Percentiles rank a stretch among this genome's conserved stretches.
These are phyloP conservation scores for Stephania japonica DNA, from an alignment of 164 flowering plant genomes.

Conservation along the genomic window DNA sequence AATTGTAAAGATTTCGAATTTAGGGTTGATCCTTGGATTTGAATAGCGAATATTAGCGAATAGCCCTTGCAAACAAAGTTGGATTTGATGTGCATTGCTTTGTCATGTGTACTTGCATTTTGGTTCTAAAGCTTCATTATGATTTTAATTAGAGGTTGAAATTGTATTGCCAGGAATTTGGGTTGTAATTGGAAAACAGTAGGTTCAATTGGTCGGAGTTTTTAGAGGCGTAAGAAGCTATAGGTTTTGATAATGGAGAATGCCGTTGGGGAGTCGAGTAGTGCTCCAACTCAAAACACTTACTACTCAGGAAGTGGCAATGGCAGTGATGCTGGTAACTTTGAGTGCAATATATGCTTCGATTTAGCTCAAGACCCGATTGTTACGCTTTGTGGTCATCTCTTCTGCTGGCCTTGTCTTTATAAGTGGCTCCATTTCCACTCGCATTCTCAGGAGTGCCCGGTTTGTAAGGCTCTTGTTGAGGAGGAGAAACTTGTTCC, in stretches of 20 bases:
- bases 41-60: too few species aligned
- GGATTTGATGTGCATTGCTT: neutral
- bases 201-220: neutral
- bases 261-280: conserved; percentile 42
- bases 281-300: conserved; percentile 34
- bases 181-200: neutral
- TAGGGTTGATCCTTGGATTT: too few species aligned
- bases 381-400: conserved; percentile 72
- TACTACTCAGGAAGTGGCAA: conserved; percentile 31
- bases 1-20: neutral
- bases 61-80: neutral
- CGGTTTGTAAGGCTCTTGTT: conserved; percentile 71
- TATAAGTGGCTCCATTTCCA: conserved; percentile 70
- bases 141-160: neutral
- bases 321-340: conserved; percentile 44
- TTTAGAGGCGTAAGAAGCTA: neutral
- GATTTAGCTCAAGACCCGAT: conserved; percentile 80
- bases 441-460: conserved; percentile 61
- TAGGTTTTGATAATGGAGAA: conserved; percentile 17
- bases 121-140: neutral
- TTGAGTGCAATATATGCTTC: conserved; percentile 78
- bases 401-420: conserved; percentile 81
- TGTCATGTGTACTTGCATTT: neutral
- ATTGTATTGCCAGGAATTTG: neutral
- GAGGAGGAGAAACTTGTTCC: conserved; percentile 72